Evolutionary conservation across 2,329 filamentous ascomycete species (phyloP).

Genomic region (Pseudopyricularia cyperi): DNA sequence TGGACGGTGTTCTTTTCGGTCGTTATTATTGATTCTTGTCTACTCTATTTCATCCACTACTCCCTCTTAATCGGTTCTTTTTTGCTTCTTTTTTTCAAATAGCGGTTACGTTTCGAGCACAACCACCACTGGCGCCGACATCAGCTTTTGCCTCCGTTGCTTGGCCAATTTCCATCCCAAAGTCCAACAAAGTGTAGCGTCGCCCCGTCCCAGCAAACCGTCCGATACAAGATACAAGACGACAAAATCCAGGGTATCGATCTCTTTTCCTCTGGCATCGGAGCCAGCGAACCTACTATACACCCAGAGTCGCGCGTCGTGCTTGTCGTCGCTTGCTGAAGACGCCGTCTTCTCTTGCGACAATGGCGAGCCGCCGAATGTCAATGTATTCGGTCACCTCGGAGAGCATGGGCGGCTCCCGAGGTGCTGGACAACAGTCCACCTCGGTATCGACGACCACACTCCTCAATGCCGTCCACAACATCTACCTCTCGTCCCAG

Average conservation of each 20-base stretch:
- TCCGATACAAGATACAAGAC: no score
- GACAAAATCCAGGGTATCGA: background rate
- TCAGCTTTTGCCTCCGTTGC: no score
- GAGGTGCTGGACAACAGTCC: constrained; percentile 51
- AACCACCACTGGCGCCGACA: no score
- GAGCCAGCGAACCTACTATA: background rate
- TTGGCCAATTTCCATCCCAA: no score
- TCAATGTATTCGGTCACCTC: constrained; percentile 58
- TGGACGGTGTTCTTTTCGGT: constrained; percentile 30
- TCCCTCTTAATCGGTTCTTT: background rate
- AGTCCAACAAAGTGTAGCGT: no score
- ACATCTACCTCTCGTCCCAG: constrained; percentile 68
- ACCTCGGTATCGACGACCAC: constrained; percentile 85
- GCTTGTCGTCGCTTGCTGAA: background rate
- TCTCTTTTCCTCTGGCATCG: background rate
- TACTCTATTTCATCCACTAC: constrained; percentile 5
- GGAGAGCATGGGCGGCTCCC: constrained; percentile 44
- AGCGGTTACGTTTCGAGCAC: background rate
- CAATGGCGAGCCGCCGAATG: constrained; percentile 48
- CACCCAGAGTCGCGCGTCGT: background rate
- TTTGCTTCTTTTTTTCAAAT: background rate
- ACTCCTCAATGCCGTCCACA: constrained; percentile 82
- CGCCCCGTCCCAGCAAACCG: no score
- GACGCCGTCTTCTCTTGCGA: constrained; percentile 6
- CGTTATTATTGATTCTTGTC: constrained; percentile 17